Percentiles rank a stretch among this genome's conserved stretches.
These are phyloP conservation scores for Phytophthora tubulina DNA, from an alignment of 352 stramenopile species.

Conservation along the genomic window DNA sequence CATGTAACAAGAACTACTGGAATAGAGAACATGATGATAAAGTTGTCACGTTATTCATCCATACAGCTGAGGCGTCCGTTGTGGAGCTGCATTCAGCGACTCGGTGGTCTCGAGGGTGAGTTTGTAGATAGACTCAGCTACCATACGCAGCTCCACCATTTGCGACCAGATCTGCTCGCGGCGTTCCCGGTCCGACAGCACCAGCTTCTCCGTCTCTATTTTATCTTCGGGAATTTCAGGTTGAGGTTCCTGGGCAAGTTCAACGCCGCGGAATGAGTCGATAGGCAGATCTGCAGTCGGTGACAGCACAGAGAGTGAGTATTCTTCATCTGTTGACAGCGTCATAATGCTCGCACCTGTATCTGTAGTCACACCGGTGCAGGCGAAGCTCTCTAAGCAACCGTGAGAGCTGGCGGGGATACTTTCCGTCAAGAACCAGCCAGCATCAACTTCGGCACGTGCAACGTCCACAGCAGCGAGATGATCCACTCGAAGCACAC, in stretches of 20 bases:
- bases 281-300: slow-evolving; percentile 33
- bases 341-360: slow-evolving; percentile 33
- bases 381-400: slow-evolving; percentile 18
- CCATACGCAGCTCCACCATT: slow-evolving; percentile 57
- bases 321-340: slow-evolving; percentile 27
- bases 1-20: too few relatives aligned
- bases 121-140: slow-evolving; percentile 61
- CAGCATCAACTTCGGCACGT: slow-evolving; percentile 32
- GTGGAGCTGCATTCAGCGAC: slow-evolving; percentile 30
- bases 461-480: slow-evolving; percentile 38
- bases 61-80: not conserved
- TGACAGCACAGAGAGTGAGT: slow-evolving; percentile 34
- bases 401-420: not conserved
- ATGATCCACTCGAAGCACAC: slow-evolving; percentile 37
- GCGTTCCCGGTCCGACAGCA: slow-evolving; percentile 34
- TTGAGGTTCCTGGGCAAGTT: not conserved
- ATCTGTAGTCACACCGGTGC: slow-evolving; percentile 33
- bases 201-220: slow-evolving; percentile 4
- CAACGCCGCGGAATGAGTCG: slow-evolving; percentile 38
- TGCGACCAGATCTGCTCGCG: slow-evolving; percentile 52
- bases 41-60: too few relatives aligned
- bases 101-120: slow-evolving; percentile 45
- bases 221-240: slow-evolving; percentile 4
- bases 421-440: slow-evolving; percentile 19
- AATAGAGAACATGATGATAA: too few relatives aligned